phyloP scores from a whole-genome alignment of 148 eudicot species.

The Mesembryanthemum crystallinum region DNA sequence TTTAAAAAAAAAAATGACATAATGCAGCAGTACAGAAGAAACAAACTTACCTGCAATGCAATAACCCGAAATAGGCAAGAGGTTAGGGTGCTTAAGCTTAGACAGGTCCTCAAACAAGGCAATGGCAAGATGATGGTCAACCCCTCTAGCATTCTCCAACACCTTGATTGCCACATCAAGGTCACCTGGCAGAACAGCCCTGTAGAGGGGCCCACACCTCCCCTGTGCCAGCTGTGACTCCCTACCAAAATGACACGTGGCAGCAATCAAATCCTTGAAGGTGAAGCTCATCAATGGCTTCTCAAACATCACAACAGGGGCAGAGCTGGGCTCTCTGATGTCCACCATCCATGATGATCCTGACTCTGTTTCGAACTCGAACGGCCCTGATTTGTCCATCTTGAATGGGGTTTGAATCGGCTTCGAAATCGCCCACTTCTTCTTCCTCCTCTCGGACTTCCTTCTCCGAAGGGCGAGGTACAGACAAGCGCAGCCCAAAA shows the following conservation, averaged over 20 bases:
- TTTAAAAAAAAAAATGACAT: not conserved
- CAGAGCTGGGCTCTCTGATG: slow-evolving; percentile 56
- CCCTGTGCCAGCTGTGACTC: slow-evolving; percentile 82
- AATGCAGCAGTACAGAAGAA: not conserved
- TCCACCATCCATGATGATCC: slow-evolving; percentile 86
- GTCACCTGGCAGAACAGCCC: slow-evolving; percentile 82
- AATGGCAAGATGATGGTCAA: slow-evolving; percentile 46
- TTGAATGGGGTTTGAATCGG: slow-evolving; percentile 52
- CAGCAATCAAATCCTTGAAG: slow-evolving; percentile 82
- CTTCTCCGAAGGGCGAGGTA: slow-evolving; percentile 37
- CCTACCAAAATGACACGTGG: slow-evolving; percentile 86
- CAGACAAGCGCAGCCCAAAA: slow-evolving; percentile 17
- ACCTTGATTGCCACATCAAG: slow-evolving; percentile 97
- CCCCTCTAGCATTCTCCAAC: slow-evolving; percentile 52
- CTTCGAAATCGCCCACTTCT: slow-evolving; percentile 76
- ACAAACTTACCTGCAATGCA: slow-evolving; percentile 83
- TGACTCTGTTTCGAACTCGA: slow-evolving; percentile 75
- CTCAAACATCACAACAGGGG: slow-evolving; percentile 89
- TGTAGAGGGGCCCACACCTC: slow-evolving; percentile 77
- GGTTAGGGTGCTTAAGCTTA: slow-evolving; percentile 65
- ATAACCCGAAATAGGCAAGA: slow-evolving; percentile 84
- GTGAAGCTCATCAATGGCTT: slow-evolving; percentile 86
- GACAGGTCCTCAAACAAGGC: slow-evolving; percentile 67
- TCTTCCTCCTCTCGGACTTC: slow-evolving; percentile 25
- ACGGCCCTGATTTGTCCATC: slow-evolving; percentile 82